A percentile compares a stretch with the other conserved stretches of the same genome.
Evolutionary conservation across 2,329 filamentous ascomycete species (phyloP).

Genomic region (Alternaria sp.): DNA sequence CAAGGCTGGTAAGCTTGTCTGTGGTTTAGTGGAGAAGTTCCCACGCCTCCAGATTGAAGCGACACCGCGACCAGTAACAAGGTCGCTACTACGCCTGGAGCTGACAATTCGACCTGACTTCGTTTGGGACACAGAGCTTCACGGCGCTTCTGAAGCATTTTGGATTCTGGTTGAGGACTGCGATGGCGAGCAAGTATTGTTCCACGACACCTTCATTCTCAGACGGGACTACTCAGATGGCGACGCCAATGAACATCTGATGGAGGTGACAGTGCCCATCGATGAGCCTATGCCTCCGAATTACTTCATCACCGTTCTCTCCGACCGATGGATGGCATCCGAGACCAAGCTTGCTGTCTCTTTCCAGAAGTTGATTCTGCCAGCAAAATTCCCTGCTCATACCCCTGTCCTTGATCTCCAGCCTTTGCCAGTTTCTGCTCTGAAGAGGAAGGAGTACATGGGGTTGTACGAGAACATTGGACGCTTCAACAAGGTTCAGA

Average conservation of each 20-base stretch:
- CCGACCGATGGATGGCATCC: slow-evolving; percentile 98
- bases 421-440: slow-evolving; percentile 83
- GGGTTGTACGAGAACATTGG: slow-evolving; percentile 83
- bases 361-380: slow-evolving; percentile 92
- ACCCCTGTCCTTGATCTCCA: slow-evolving; percentile 93
- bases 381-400: slow-evolving; percentile 93
- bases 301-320: slow-evolving; percentile 95
- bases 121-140: slow-evolving; percentile 89
- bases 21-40: slow-evolving; percentile 87
- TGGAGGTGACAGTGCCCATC: slow-evolving; percentile 96
- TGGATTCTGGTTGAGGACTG: slow-evolving; percentile 98
- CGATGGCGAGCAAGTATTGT: slow-evolving; percentile 94
- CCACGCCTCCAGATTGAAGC: slow-evolving; percentile 92
- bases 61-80: slow-evolving; percentile 91
- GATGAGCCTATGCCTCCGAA: slow-evolving; percentile 98
- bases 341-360: slow-evolving; percentile 93
- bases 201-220: slow-evolving; percentile 92
- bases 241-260: slow-evolving; percentile 90
- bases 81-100: slow-evolving; percentile 90
- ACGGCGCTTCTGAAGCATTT: slow-evolving; percentile 89
- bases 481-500: slow-evolving; percentile 97
- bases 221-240: slow-evolving; percentile 86
- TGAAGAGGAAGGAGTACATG: slow-evolving; percentile 86
- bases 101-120: slow-evolving; percentile 93
- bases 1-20: slow-evolving; percentile 85